A percentile compares a stretch with the other conserved stretches of the same genome.
Evolutionary conservation across 805 yeast genomes (phyloP).

Genomic region (Teunomyces aglyptinius): DNA sequence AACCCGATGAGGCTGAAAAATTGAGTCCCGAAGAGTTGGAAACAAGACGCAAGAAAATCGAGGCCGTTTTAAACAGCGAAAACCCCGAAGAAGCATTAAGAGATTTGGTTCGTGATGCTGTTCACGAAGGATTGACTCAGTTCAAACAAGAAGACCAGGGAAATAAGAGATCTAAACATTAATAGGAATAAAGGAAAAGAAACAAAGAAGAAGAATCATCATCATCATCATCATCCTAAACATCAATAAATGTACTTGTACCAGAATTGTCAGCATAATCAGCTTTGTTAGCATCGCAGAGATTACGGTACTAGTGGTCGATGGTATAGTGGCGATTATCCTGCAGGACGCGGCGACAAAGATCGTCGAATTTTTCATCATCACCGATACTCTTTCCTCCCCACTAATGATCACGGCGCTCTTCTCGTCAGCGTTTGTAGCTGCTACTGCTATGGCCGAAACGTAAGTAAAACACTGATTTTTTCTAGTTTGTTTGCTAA

Average conservation of each 20-base stretch:
- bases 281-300: neutral
- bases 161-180: constrained; percentile 14
- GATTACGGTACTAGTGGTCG: too few relatives aligned
- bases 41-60: constrained; percentile 61
- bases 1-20: constrained; percentile 41
- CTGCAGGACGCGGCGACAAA: constrained; percentile 1
- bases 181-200: neutral
- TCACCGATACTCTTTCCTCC: neutral
- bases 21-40: constrained; percentile 43
- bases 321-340: neutral
- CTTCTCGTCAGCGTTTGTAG: neutral
- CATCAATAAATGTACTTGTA: too few relatives aligned
- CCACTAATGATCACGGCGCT: constrained; percentile 3
- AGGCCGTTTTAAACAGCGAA: constrained; percentile 71
- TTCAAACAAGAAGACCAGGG: constrained; percentile 23
- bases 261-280: too few relatives aligned
- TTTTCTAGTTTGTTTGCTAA: neutral
- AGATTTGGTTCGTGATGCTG: constrained; percentile 62
- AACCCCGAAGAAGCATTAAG: constrained; percentile 78
- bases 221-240: too few relatives aligned
- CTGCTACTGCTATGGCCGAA: constrained; percentile 4
- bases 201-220: too few relatives aligned
- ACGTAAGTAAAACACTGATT: neutral
- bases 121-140: constrained; percentile 52
- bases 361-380: constrained; percentile 1